Evolutionary conservation across 1,139 yeast species (phyloP).

Genomic region (Pichia sp.): DNA sequence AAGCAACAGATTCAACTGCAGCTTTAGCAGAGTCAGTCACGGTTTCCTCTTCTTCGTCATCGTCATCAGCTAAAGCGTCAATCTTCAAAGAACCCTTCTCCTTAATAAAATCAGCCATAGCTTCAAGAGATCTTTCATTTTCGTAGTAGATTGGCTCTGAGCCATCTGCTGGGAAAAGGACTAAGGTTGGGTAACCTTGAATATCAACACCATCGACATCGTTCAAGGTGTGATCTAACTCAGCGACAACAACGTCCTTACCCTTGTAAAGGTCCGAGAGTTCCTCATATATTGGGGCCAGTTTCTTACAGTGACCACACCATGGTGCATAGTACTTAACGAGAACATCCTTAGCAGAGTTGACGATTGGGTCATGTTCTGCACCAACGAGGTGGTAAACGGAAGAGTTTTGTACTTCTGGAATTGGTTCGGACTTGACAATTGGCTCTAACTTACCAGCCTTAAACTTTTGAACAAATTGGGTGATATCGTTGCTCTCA

Average conservation of each 20-base stretch:
- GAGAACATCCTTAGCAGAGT: slow-evolving; percentile 77
- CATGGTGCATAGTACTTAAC: slow-evolving; percentile 97
- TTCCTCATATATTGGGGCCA: slow-evolving; percentile 90
- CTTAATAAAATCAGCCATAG: slow-evolving; percentile 61
- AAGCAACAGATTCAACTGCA: slow-evolving; percentile 19
- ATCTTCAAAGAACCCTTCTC: slow-evolving; percentile 36
- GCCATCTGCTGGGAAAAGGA: slow-evolving; percentile 89
- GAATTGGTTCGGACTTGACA: slow-evolving; percentile 81
- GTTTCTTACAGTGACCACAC: slow-evolving; percentile 98
- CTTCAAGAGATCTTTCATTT: slow-evolving; percentile 70
- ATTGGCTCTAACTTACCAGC: slow-evolving; percentile 64
- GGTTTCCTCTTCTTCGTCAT: too few species aligned
- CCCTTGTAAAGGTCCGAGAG: slow-evolving; percentile 61
- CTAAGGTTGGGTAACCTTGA: slow-evolving; percentile 89
- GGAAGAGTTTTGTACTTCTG: slow-evolving; percentile 67
- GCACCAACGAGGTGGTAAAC: slow-evolving; percentile 80
- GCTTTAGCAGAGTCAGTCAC: slow-evolving; percentile 12
- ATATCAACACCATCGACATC: slow-evolving; percentile 72
- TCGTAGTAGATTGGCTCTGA: slow-evolving; percentile 61
- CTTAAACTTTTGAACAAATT: slow-evolving; percentile 58
- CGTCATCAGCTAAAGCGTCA: slow-evolving; percentile 25
- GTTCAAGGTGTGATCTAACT: slow-evolving; percentile 83
- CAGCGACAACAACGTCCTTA: slow-evolving; percentile 63
- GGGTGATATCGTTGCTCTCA: slow-evolving; percentile 37
- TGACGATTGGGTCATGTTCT: slow-evolving; percentile 66